phyloP scores from a whole-genome alignment of 768 basidiomycete species.

The Solioccasus polychromus region DNA sequence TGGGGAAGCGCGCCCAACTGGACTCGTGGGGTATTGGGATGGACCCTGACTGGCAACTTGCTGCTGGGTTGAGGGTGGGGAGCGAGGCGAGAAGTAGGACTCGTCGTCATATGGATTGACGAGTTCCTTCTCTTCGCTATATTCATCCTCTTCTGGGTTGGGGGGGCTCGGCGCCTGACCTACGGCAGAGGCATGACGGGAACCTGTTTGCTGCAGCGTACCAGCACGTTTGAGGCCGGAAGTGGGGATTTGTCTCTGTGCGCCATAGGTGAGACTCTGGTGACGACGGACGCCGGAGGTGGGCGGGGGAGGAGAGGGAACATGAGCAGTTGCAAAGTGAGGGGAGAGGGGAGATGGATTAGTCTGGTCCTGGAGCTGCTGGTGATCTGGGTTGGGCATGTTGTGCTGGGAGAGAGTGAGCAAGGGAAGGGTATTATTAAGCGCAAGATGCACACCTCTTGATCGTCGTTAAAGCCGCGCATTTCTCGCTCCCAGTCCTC shows the following conservation, averaged over 20 bases:
- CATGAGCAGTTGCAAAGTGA: slow-evolving; percentile 49
- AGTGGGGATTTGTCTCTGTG: slow-evolving; percentile 49
- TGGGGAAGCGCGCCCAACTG: slow-evolving; percentile 61
- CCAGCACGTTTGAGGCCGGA: slow-evolving; percentile 71
- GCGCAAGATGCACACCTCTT: slow-evolving; percentile 50
- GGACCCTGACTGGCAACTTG: slow-evolving; percentile 36
- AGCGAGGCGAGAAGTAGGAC: slow-evolving; percentile 47
- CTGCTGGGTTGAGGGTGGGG: slow-evolving; percentile 40
- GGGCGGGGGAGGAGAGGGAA: slow-evolving; percentile 71
- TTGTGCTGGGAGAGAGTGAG: slow-evolving; percentile 25
- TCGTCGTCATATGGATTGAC: slow-evolving; percentile 51
- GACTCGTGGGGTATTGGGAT: slow-evolving; percentile 48
- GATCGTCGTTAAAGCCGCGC: slow-evolving; percentile 55
- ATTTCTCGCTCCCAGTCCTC: slow-evolving; percentile 81
- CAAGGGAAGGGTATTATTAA: slow-evolving; percentile 2
- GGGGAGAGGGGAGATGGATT: slow-evolving; percentile 60
- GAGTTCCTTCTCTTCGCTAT: slow-evolving; percentile 42
- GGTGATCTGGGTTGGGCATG: slow-evolving; percentile 31
- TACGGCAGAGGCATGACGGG: slow-evolving; percentile 29
- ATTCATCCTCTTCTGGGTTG: slow-evolving; percentile 54
- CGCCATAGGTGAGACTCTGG: slow-evolving; percentile 74
- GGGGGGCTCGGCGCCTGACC: slow-evolving; percentile 44
- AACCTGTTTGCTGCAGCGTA: slow-evolving; percentile 53
- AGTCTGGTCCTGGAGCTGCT: slow-evolving; percentile 49
- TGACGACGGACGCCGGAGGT: slow-evolving; percentile 73